These are phyloP conservation scores for Colletotrichum salicis DNA, from an alignment of 2,329 filamentous ascomycete genomes.

Conservation along the genomic window DNA sequence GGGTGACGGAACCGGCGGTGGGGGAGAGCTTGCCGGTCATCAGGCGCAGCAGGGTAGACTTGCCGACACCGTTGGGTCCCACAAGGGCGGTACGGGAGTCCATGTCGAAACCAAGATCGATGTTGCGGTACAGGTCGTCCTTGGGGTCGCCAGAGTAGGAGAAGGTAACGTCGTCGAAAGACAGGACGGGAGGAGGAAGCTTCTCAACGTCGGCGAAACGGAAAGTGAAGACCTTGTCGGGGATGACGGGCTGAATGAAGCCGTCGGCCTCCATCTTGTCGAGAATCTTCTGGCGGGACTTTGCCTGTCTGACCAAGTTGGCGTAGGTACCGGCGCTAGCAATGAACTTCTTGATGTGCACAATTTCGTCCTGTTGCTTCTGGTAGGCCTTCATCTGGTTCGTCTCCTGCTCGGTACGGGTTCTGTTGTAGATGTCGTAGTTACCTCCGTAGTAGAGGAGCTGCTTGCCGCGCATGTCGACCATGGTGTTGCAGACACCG, in stretches of 20 bases:
- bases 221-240: slow-evolving; percentile 94
- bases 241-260: slow-evolving; percentile 89
- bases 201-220: slow-evolving; percentile 99
- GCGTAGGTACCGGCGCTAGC: slow-evolving; percentile 99
- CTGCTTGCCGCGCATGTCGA: slow-evolving; percentile 92
- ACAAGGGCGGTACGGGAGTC: slow-evolving; percentile 97
- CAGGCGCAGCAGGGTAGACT: slow-evolving; percentile 93
- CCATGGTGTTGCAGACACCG: slow-evolving; percentile 98
- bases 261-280: slow-evolving; percentile 99
- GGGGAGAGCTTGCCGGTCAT: slow-evolving; percentile 96
- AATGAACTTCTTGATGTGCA: slow-evolving; percentile 99
- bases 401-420: slow-evolving; percentile 89
- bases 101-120: slow-evolving; percentile 99
- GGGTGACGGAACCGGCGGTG: slow-evolving; percentile 81
- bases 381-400: slow-evolving; percentile 99
- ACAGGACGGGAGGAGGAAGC: slow-evolving; percentile 95
- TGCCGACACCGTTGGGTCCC: slow-evolving; percentile 98
- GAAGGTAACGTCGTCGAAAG: slow-evolving; percentile 97
- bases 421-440: slow-evolving; percentile 99
- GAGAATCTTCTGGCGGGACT: slow-evolving; percentile 99
- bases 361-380: slow-evolving; percentile 99
- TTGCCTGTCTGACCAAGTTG: slow-evolving; percentile 98
- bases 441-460: slow-evolving; percentile 99
- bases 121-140: slow-evolving; percentile 95
- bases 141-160: slow-evolving; percentile 91